These are phyloP conservation scores for Graphium sp. DNA, from an alignment of 2,329 filamentous ascomycete species.

Conservation along the genomic window DNA sequence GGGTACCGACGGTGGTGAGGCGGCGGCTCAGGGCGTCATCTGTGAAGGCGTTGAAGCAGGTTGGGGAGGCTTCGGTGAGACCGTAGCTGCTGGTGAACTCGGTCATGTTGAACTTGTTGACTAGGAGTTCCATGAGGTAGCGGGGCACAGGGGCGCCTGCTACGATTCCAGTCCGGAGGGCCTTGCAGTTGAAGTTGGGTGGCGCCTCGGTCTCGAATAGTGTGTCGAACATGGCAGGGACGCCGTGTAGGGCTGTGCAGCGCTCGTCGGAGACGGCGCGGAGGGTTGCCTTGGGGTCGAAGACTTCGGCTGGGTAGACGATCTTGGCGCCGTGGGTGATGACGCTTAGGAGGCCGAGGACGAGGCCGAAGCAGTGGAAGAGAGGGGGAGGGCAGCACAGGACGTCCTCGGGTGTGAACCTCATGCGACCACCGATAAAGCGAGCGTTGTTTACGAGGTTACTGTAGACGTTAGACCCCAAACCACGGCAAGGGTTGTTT, in stretches of 20 bases:
- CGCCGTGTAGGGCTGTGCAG: slow-evolving; percentile 64
- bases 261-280: slow-evolving; percentile 47
- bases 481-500: background rate
- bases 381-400: slow-evolving; percentile 71
- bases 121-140: slow-evolving; percentile 57
- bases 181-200: slow-evolving; percentile 24
- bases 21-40: slow-evolving; percentile 51
- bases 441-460: slow-evolving; percentile 49
- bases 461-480: slow-evolving; percentile 14
- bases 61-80: slow-evolving; percentile 63
- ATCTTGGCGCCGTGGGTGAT: slow-evolving; percentile 62
- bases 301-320: slow-evolving; percentile 60
- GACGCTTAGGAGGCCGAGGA: slow-evolving; percentile 55
- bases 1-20: slow-evolving; percentile 55
- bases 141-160: slow-evolving; percentile 63
- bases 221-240: slow-evolving; percentile 72
- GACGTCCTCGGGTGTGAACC: slow-evolving; percentile 45
- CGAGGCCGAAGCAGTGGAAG: slow-evolving; percentile 75
- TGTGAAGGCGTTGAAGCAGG: slow-evolving; percentile 66
- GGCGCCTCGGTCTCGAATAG: slow-evolving; percentile 29
- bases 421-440: slow-evolving; percentile 61
- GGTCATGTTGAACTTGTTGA: slow-evolving; percentile 56
- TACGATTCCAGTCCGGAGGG: slow-evolving; percentile 59
- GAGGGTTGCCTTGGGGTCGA: slow-evolving; percentile 50
- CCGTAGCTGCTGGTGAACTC: slow-evolving; percentile 58